These are phyloP conservation scores for Pascua sp. DNA, from an alignment of 1,284 basidiomycete species.

Conservation along the genomic window DNA sequence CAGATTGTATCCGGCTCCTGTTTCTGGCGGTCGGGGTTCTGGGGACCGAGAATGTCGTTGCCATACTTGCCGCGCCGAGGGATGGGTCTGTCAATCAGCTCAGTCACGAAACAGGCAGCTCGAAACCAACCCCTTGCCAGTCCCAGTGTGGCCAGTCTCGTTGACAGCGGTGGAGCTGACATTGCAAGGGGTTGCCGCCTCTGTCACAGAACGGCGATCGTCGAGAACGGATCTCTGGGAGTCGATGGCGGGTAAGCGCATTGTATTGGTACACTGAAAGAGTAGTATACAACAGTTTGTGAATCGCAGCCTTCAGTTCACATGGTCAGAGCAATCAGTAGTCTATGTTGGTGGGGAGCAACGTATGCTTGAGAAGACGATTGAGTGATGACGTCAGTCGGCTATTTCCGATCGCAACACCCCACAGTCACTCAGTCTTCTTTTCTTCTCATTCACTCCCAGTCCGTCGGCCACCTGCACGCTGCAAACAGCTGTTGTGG, in stretches of 20 bases:
- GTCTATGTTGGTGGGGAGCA: too few relatives aligned
- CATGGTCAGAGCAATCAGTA: too few relatives aligned
- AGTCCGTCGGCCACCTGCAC: too few relatives aligned
- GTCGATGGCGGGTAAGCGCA: conserved; percentile 3
- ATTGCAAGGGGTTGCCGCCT: neutral
- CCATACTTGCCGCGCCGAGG: conserved; percentile 55
- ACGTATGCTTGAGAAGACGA: too few relatives aligned
- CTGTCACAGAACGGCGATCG: conserved; percentile 2
- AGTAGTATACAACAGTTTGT: too few relatives aligned
- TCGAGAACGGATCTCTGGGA: conserved; percentile 10
- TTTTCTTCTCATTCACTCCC: too few relatives aligned
- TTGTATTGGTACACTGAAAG: neutral
- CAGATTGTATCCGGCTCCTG: conserved; percentile 61
- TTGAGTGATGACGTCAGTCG: too few relatives aligned
- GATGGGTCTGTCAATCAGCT: conserved; percentile 19
- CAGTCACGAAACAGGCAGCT: neutral
- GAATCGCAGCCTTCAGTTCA: too few relatives aligned
- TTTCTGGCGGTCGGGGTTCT: conserved; percentile 55
- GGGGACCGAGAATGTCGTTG: conserved; percentile 58
- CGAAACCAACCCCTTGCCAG: neutral
- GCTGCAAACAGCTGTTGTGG: too few relatives aligned
- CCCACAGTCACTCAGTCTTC: too few relatives aligned
- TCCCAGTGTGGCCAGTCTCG: neutral
- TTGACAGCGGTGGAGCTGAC: neutral
- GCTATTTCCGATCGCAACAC: too few relatives aligned